These are phyloP conservation scores for Stagonosporopsis cucurbitacearum DNA, from an alignment of 2,329 filamentous ascomycete species.

Conservation along the genomic window DNA sequence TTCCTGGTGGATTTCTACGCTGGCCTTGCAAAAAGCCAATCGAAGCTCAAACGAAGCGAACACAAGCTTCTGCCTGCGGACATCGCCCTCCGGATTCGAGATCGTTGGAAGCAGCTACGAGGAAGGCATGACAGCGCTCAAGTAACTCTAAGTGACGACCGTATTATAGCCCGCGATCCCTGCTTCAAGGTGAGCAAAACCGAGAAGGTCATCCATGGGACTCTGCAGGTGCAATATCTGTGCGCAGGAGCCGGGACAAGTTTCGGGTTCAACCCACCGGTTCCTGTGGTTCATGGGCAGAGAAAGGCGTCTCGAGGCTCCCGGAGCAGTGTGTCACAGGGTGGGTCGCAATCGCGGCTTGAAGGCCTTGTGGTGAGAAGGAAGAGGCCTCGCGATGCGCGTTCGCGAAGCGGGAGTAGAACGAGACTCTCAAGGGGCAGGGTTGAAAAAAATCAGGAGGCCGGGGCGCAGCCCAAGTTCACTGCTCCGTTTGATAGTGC, in stretches of 20 bases:
- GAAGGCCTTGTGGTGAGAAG: neutral
- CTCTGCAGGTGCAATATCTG: neutral
- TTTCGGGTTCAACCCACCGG: neutral
- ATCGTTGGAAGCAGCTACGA: neutral
- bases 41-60: neutral
- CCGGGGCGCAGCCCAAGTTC: neutral
- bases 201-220: neutral
- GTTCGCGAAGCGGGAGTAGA: neutral
- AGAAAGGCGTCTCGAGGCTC: neutral
- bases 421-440: neutral
- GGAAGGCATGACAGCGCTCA: neutral
- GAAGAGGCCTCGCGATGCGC: neutral
- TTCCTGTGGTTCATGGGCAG: neutral
- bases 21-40: neutral
- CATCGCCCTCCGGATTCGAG: neutral
- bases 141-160: neutral
- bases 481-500: neutral
- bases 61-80: neutral
- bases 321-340: neutral
- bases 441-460: neutral
- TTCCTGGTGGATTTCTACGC: conserved; percentile 5
- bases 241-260: neutral
- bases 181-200: neutral
- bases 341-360: neutral
- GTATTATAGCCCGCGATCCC: neutral